Conservation (phyloP, 2,329 filamentous ascomycete genomes). For the Diaporthe australafricana region DNA sequence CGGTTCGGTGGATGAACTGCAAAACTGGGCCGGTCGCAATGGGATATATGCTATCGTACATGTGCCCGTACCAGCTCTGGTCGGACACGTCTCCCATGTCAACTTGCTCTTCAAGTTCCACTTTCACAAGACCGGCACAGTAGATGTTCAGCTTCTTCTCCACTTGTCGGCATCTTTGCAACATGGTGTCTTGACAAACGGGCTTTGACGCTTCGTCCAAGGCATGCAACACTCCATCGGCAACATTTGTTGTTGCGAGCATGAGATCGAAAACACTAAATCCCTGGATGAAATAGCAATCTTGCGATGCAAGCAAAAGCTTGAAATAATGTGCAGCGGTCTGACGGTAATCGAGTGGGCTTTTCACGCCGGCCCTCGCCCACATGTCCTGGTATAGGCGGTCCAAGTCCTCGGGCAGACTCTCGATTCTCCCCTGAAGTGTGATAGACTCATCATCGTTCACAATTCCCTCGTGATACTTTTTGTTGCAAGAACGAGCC, state of each 20-base stretch:
- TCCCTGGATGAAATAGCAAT: too few relatives aligned
- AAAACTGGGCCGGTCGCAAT: not conserved
- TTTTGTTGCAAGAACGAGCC: conserved; percentile 7
- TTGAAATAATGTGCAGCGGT: conserved; percentile 28
- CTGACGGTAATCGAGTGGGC: not conserved
- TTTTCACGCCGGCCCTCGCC: conserved; percentile 3
- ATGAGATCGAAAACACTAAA: not conserved
- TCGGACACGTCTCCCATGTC: too few relatives aligned
- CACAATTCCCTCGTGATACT: not conserved
- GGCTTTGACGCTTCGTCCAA: not conserved
- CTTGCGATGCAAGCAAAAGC: not conserved
- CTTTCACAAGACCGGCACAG: not conserved
- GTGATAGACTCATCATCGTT: not conserved
- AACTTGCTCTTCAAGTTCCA: not conserved
- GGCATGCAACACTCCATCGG: not conserved
- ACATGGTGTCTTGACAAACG: not conserved
- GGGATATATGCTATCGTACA: not conserved
- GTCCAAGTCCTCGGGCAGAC: not conserved
- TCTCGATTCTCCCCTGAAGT: not conserved
- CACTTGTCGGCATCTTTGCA: not conserved
- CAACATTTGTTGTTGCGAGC: not conserved
- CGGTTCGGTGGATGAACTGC: conserved; percentile 13
- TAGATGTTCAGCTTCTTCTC: not conserved
- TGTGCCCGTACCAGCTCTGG: conserved; percentile 8
- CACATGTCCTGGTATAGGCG: conserved; percentile 16